Evolutionary conservation across 345 rosid species (phyloP).

Genomic region (Hirschfeldia incana): DNA sequence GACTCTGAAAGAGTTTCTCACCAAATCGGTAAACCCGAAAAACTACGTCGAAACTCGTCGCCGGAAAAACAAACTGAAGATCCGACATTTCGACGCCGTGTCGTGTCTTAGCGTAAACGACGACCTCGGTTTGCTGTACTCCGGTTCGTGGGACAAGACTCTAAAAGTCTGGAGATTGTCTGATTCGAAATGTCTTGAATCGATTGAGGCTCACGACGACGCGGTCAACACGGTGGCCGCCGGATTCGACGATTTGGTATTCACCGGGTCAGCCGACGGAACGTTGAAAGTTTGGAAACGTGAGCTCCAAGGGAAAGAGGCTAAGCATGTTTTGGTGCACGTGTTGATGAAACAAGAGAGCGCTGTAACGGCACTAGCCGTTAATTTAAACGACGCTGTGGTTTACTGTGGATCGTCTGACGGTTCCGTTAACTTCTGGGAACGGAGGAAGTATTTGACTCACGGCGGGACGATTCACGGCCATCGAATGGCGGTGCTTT

Average conservation of each 20-base stretch:
- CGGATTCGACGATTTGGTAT: constrained; percentile 48
- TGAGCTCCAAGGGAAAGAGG: constrained; percentile 49
- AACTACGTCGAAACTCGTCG: constrained; percentile 60
- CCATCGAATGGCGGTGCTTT: constrained; percentile 49
- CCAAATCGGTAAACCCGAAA: constrained; percentile 55
- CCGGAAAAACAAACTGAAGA: constrained; percentile 48
- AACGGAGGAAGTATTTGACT: constrained; percentile 47
- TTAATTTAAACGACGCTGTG: constrained; percentile 44
- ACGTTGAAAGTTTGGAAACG: constrained; percentile 67
- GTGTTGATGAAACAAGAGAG: constrained; percentile 61
- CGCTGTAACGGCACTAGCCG: constrained; percentile 78
- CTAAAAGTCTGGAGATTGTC: constrained; percentile 59
- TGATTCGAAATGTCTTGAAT: constrained; percentile 56
- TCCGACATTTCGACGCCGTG: constrained; percentile 65
- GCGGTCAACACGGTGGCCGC: constrained; percentile 59
- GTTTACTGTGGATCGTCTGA: constrained; percentile 72
- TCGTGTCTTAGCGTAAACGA: constrained; percentile 58
- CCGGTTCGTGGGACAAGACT: constrained; percentile 71
- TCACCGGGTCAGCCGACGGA: constrained; percentile 72
- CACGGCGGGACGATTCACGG: constrained; percentile 68
- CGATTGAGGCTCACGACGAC: constrained; percentile 64
- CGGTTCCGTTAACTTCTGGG: constrained; percentile 71
- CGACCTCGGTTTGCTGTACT: constrained; percentile 55
- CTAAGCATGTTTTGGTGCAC: constrained; percentile 55
- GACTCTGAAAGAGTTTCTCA: constrained; percentile 48